Percentiles rank a stretch among this genome's conserved stretches.
Conservation (phyloP, 129 eudicot species). For the Centaurea solstitialis region DNA sequence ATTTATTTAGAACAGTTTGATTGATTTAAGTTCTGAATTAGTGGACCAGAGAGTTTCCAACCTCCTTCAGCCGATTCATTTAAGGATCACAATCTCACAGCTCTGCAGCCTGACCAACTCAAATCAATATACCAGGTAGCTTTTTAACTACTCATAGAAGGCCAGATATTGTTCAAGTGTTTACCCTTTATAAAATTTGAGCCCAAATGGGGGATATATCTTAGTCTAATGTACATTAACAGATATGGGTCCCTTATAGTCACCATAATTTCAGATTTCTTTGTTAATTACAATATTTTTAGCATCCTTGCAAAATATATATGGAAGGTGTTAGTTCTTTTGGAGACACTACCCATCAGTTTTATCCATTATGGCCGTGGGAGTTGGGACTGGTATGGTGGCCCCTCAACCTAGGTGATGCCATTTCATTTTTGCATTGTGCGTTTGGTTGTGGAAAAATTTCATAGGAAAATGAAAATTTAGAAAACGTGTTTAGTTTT, state of each 20-base stretch:
- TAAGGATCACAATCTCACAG: constrained; percentile 38
- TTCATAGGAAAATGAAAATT: too few relatives aligned
- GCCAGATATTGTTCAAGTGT: not conserved
- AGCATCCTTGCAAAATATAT: too few relatives aligned
- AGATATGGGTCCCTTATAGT: not conserved
- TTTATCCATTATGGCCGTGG: not conserved
- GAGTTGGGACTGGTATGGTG: not conserved
- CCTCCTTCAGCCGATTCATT: constrained; percentile 44
- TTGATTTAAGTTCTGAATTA: constrained; percentile 10
- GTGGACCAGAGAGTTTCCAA: constrained; percentile 78
- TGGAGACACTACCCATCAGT: not conserved
- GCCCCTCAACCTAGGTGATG: not conserved
- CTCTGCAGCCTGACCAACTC: constrained; percentile 54
- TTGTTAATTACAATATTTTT: not conserved
- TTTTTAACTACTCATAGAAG: not conserved
- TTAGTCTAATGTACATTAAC: not conserved
- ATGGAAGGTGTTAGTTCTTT: not conserved
- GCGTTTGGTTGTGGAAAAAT: too few relatives aligned
- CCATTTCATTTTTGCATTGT: not conserved
- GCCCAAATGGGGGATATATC: not conserved
- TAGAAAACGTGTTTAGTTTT: too few relatives aligned
- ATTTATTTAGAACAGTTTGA: not conserved
- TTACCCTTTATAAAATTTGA: not conserved
- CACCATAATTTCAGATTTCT: not conserved
- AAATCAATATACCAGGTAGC: constrained; percentile 65